A percentile compares a stretch with the other conserved stretches of the same genome.
Evolutionary conservation across 192 early-diverging fungal genomes (phyloP).

Genomic region (Umbelopsis ramanniana): DNA sequence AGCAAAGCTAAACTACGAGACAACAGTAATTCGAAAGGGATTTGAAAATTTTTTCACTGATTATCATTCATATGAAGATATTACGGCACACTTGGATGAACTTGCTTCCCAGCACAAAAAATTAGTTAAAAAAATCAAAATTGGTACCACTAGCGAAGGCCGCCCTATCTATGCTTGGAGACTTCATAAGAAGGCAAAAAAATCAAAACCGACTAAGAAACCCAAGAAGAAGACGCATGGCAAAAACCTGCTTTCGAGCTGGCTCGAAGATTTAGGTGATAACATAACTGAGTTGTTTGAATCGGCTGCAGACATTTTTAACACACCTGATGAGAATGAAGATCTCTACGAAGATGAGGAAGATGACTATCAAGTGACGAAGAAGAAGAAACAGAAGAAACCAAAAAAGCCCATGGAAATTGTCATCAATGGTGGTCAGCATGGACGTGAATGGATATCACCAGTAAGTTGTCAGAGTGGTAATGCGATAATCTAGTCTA

Average conservation of each 20-base stretch:
- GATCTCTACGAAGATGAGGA: constrained; percentile 14
- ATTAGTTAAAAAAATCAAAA: constrained; percentile 38
- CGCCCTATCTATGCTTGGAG: constrained; percentile 40
- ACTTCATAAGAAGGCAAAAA: constrained; percentile 39
- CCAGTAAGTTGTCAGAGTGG: background rate
- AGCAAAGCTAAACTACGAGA: background rate
- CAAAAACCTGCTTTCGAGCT: constrained; percentile 14
- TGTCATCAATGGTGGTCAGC: constrained; percentile 44
- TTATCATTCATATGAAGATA: constrained; percentile 22
- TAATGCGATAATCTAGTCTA: background rate
- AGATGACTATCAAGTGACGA: constrained; percentile 4
- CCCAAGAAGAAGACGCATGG: background rate
- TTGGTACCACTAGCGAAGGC: constrained; percentile 44
- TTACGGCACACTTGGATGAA: constrained; percentile 30
- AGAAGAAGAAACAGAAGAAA: constrained; percentile 38
- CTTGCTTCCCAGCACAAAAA: constrained; percentile 32
- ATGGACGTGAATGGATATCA: constrained; percentile 10
- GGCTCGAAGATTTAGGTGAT: background rate
- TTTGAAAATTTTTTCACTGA: constrained; percentile 17
- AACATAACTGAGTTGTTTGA: constrained; percentile 10
- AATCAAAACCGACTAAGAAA: constrained; percentile 12
- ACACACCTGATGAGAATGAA: background rate
- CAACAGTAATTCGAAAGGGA: background rate
- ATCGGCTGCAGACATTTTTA: background rate
- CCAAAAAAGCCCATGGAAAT: constrained; percentile 37